Conservation (phyloP, 352 stramenopile species). For the Pythium rhizo-oryzae region DNA sequence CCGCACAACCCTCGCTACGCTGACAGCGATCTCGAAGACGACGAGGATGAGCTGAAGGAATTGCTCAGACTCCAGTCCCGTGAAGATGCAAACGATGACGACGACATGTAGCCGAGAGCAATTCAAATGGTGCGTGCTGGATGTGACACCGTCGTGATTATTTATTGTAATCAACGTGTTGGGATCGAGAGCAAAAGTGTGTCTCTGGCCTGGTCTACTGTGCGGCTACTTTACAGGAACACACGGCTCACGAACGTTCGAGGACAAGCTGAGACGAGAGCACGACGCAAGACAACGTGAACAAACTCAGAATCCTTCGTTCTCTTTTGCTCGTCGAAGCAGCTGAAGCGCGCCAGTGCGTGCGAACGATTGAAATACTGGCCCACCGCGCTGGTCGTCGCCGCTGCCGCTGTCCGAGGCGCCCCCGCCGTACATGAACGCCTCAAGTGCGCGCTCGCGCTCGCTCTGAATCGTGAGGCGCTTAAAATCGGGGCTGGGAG, state of each 20-base stretch:
- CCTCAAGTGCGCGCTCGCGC: conserved; percentile 16
- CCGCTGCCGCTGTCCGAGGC: conserved; percentile 19
- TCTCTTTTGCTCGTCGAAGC: conserved; percentile 71
- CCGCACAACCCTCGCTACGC: conserved; percentile 26
- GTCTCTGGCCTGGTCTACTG: not conserved
- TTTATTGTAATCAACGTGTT: conserved; percentile 25
- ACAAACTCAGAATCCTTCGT: conserved; percentile 59
- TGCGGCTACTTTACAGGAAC: conserved; percentile 11
- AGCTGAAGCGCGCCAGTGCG: conserved; percentile 63
- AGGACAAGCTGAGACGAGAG: not conserved
- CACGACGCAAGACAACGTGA: not conserved
- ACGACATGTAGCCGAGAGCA: not conserved
- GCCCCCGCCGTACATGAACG: conserved; percentile 26
- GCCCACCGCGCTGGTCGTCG: conserved; percentile 12
- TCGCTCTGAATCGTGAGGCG: conserved; percentile 6
- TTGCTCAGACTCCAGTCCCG: conserved; percentile 1
- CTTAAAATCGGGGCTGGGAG: not conserved
- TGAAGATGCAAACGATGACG: not conserved
- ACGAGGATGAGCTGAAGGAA: conserved; percentile 16
- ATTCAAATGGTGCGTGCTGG: not conserved
- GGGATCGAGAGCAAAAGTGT: not conserved
- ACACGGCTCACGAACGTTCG: not conserved
- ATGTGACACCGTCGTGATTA: conserved; percentile 2
- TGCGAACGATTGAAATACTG: conserved; percentile 61
- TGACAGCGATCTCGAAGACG: conserved; percentile 20